Evolutionary conservation across 352 stramenopile genomes (phyloP), one percentile per base, ranked within the genome.

Genomic region (Phytophthora cryptogea): DNA sequence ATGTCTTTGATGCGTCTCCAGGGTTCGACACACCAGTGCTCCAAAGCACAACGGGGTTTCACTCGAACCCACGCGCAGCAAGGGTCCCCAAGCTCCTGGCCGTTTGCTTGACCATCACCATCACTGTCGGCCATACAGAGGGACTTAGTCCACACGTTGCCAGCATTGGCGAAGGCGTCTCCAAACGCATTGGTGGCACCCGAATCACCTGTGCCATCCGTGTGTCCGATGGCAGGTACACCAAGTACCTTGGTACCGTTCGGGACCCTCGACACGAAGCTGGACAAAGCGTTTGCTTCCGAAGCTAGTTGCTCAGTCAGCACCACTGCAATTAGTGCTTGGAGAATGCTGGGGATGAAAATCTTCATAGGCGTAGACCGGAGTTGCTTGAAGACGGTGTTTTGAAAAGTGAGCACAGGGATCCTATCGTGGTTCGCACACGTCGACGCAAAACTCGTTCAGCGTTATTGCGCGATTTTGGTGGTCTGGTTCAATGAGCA

Each of bases 161-260:
- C 52, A 0, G 46, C 50, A 11, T 33, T 33, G 20, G 40, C 39
- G 28, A 70, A 73, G n/a, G 40, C 65, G n/a, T 66, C 26, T 33
- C 65, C 59, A 47, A 73, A 73, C 7, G 59, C 28, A 37, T 88
- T 89, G 23, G 54, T 63, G 43, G 50, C 26, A 1, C 42, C 32
- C 3, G 27, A 10, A 1, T 48, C 40, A 13, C 59, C 70, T 3
- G 43, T 63, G 8, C 57, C 68, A 26, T 75, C 50, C 4, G 55
- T 35, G 47, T 83, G 72, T 0, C 75, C 75, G 17, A 84, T 33
- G 6, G 69, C 74, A 0, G 27, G 11, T 14, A 67, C 55, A 26
- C 64, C 52, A 9, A 47, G 48, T 3, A 84, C 72, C 32, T 80
- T 84, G 2, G 30, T 59, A 44, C 72, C 75, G 30, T 84, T 82